Evolutionary conservation across 2,329 filamentous ascomycete species (phyloP).

Genomic region (Cercospora nicotianae): DNA sequence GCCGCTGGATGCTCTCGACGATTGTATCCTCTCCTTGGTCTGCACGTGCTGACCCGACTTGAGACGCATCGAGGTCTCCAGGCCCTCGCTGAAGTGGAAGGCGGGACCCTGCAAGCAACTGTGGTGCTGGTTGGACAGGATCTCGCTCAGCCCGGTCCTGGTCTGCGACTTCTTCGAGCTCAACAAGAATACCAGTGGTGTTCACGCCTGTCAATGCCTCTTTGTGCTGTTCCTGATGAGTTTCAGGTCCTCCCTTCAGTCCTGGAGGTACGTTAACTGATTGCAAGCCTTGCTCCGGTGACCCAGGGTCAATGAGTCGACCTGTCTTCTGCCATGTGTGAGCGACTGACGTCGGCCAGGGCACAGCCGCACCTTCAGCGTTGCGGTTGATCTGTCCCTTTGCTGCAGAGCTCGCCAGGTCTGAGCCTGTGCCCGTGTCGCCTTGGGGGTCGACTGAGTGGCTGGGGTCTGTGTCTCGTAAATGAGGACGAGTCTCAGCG

Average conservation of each 20-base stretch:
- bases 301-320: background rate
- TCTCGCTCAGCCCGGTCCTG: background rate
- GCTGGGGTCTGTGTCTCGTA: background rate
- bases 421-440: background rate
- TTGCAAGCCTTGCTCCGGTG: background rate
- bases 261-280: background rate
- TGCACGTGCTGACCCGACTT: background rate
- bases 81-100: background rate
- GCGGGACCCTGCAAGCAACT: background rate
- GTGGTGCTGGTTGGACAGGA: background rate
- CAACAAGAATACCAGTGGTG: background rate
- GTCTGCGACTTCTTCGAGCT: background rate
- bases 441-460: background rate
- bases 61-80: background rate
- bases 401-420: background rate
- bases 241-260: background rate
- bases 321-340: background rate
- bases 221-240: background rate
- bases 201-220: background rate
- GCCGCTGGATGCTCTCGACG: slow-evolving; percentile 15
- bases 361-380: background rate
- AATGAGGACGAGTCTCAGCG: background rate
- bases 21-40: slow-evolving; percentile 6
- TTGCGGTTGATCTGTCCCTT: background rate
- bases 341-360: background rate